Evolutionary conservation across 2,329 filamentous ascomycete genomes (phyloP), one percentile per base, ranked within the genome.

Genomic region (Neoarthrinium moseri): DNA sequence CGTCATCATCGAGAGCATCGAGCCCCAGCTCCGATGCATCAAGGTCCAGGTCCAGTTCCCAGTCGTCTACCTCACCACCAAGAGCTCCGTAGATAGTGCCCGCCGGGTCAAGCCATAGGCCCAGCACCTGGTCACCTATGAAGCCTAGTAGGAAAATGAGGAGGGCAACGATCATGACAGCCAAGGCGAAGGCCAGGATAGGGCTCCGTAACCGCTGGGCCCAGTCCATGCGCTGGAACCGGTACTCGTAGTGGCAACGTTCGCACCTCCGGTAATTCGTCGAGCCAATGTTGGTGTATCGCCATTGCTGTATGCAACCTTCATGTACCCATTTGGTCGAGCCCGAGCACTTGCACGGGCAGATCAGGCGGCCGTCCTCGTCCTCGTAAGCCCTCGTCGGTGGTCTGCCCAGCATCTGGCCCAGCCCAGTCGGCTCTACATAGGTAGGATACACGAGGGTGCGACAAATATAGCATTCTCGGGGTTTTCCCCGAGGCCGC

Each of bases 291-390:
- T 72, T 76, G 59, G 88, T 79, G 51, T 85, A 78, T 55, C 94
- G 82, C 90, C 91, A 97, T 10, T 81, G 76, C 58, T 87, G 82
- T 39, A 99, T 75, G 61, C 94, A 99, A 23, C 84, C 87, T 66
- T 96, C 90, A 65, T 99, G 94, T 20, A 97, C 91, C 67, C 95
- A 96, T 70, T 89, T 89, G 56, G 92, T 89, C 30, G 88, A 89
- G 43, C 94, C 94, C 70, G 89, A 95, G 77, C 94, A 99, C 69
- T 86, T 84, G 75, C 94, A 99, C 27, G 94, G 94, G 44, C 87
- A 87, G 56, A 97, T 80, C 22, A 99, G 74, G 41, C 90, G 84
- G 30, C 89, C 89, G 53, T 89, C 87, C 50, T 87, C 81, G 20
- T 89, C 91, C 42, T 84, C 77, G 60, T 95, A 96, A 17, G 64